Evolutionary conservation across 148 eudicot species (phyloP).

Genomic region (Cornus florida): DNA sequence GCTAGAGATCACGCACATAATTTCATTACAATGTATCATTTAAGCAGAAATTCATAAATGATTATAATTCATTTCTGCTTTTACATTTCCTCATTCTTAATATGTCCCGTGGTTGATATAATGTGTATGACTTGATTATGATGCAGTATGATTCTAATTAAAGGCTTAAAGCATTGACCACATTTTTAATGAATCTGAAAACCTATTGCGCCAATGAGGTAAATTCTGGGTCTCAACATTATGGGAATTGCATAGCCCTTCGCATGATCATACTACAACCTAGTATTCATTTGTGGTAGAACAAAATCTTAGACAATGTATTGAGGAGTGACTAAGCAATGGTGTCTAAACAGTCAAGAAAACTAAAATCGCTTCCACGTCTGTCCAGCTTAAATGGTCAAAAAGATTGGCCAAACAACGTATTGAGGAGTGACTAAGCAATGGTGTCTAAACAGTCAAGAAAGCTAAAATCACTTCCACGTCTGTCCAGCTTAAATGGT

Average conservation of each 20-base stretch:
- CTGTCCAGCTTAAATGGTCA: not conserved
- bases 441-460: not conserved
- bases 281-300: not conserved
- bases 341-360: not conserved
- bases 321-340: not conserved
- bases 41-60: not conserved
- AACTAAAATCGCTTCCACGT: not conserved
- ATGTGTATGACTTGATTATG: not conserved
- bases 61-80: not conserved
- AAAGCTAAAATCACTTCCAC: not conserved
- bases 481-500: not conserved
- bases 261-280: not conserved
- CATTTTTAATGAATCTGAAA: too few relatives aligned
- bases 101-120: not conserved
- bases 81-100: not conserved
- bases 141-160: not conserved
- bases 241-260: not conserved
- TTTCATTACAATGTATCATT: constrained; percentile 1
- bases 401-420: too few relatives aligned
- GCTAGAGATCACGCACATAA: not conserved
- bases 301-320: not conserved
- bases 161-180: too few relatives aligned
- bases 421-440: not conserved
- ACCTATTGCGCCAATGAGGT: not conserved
- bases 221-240: not conserved